Evolutionary conservation across 2,329 filamentous ascomycete species (phyloP).

Genomic region (Cylindrodendrum hubeiense): DNA sequence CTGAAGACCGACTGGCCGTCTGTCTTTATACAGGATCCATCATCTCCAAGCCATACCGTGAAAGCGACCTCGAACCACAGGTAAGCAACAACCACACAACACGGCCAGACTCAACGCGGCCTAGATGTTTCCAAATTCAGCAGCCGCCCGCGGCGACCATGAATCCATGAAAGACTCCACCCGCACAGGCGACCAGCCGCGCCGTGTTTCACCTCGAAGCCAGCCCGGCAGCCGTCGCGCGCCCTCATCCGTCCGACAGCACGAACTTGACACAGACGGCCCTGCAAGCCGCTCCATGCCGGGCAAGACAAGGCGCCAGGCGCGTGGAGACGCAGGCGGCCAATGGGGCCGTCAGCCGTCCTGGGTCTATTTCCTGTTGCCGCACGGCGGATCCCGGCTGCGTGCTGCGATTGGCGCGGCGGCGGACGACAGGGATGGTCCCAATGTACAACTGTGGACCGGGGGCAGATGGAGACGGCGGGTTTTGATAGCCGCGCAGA

Average conservation of each 20-base stretch:
- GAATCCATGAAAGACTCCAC: background rate
- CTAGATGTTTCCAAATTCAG: slow-evolving; percentile 40
- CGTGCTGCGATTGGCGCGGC: slow-evolving; percentile 17
- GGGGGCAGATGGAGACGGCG: slow-evolving; percentile 15
- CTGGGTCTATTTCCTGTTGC: slow-evolving; percentile 6
- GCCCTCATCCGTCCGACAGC: slow-evolving; percentile 14
- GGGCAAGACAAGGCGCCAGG: slow-evolving; percentile 23
- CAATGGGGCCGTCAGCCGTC: slow-evolving; percentile 36
- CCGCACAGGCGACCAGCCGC: slow-evolving; percentile 26
- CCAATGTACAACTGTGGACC: background rate
- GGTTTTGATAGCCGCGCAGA: slow-evolving; percentile 29
- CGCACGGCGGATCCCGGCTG: slow-evolving; percentile 17
- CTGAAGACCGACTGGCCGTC: slow-evolving; percentile 15
- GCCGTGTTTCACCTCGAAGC: slow-evolving; percentile 26
- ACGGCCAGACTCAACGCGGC: slow-evolving; percentile 7
- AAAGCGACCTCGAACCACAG: slow-evolving; percentile 4
- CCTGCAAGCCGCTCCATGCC: no score
- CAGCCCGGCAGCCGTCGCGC: slow-evolving; percentile 24
- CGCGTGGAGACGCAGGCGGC: slow-evolving; percentile 9
- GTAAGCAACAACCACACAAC: slow-evolving; percentile 1
- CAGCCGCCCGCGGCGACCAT: slow-evolving; percentile 33
- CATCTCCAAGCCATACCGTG: slow-evolving; percentile 20
- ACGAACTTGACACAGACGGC: no score
- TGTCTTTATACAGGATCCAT: slow-evolving; percentile 40
- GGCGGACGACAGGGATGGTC: background rate